Conservation (phyloP, 2,329 filamentous ascomycete species). For the Emmonsia crescens region DNA sequence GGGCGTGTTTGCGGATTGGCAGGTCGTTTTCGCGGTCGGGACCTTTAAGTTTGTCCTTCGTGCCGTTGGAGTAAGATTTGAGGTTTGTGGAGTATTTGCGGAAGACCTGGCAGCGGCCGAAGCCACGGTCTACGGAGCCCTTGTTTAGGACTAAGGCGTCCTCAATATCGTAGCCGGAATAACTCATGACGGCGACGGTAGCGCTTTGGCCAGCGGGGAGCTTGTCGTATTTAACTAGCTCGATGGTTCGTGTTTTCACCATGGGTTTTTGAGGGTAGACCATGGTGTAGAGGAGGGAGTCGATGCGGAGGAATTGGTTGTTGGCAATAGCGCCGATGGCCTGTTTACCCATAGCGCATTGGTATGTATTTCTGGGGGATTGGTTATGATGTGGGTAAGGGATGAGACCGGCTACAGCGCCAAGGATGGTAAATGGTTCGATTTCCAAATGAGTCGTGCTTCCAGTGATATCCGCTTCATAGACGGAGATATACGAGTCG, state of each 20-base stretch:
- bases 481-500: slow-evolving; percentile 83
- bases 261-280: slow-evolving; percentile 96
- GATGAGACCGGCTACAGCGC: slow-evolving; percentile 89
- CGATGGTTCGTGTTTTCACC: slow-evolving; percentile 94
- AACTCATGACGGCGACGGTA: slow-evolving; percentile 97
- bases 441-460: slow-evolving; percentile 93
- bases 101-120: slow-evolving; percentile 96
- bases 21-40: slow-evolving; percentile 52
- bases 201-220: slow-evolving; percentile 94
- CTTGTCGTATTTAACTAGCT: slow-evolving; percentile 94
- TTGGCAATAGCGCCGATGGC: slow-evolving; percentile 96
- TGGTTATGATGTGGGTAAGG: slow-evolving; percentile 99
- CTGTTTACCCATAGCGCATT: slow-evolving; percentile 99
- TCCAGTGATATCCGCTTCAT: slow-evolving; percentile 71
- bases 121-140: slow-evolving; percentile 86
- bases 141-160: slow-evolving; percentile 96
- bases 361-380: slow-evolving; percentile 95
- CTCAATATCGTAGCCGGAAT: slow-evolving; percentile 98
- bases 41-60: slow-evolving; percentile 49
- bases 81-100: slow-evolving; percentile 81
- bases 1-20: slow-evolving; percentile 56
- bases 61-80: slow-evolving; percentile 77
- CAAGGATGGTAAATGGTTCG: slow-evolving; percentile 92
- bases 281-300: slow-evolving; percentile 89
- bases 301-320: slow-evolving; percentile 95